Evolutionary conservation across 768 basidiomycete species (phyloP), one percentile per base, ranked within the genome.

Genomic region (Gloeopeniophorella convolvens): DNA sequence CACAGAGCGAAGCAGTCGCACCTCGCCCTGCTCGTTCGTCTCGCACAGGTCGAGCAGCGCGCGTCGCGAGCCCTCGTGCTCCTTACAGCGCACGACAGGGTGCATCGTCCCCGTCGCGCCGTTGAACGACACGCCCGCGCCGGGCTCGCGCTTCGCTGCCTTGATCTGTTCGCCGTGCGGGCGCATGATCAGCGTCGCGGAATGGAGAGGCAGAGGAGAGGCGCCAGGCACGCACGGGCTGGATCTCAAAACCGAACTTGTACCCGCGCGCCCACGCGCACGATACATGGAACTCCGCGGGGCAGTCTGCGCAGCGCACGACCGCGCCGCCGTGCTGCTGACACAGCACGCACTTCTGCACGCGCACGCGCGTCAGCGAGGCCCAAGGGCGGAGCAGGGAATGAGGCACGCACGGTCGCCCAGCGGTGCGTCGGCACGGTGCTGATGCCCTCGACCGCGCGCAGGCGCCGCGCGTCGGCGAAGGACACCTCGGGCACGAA

Each of bases 231-330:
- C 84, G 62, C 57, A 87, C 91, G 30, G 84, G 77, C 60, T 85
- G 85, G 33, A 98, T 79, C 69, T 98, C 94, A 66, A 99, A 96
- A 24, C 90, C 93, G 58, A 98, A 93, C 57, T 74, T 84, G 69
- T 85, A 80, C 0, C 85, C 85, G 33, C 81, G 72, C 45, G 74
- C 77, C 89, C 90, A 97, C 16, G 91, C 96, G 65, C 96, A 99
- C 0, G 89, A 83, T 7, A 83, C 74, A 64, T 99, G 96, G 64
- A 84, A 92, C 57, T 87, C 81, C 44, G 75, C 78, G 13, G 69
- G 66, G 63, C 96, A 97, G 60, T 92, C 91, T 34, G 70, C 77
- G 69, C 96, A 99, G 35, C 81, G 78, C 24, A 94, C 73, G 33
- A 87, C 85, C 3, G 89, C 89, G 6, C 95, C 95, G 28, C 82